Percentiles rank a stretch among this genome's conserved stretches.
These are phyloP conservation scores for Kitagawia praeruptora DNA, from an alignment of 129 eudicot genomes.

Conservation along the genomic window DNA sequence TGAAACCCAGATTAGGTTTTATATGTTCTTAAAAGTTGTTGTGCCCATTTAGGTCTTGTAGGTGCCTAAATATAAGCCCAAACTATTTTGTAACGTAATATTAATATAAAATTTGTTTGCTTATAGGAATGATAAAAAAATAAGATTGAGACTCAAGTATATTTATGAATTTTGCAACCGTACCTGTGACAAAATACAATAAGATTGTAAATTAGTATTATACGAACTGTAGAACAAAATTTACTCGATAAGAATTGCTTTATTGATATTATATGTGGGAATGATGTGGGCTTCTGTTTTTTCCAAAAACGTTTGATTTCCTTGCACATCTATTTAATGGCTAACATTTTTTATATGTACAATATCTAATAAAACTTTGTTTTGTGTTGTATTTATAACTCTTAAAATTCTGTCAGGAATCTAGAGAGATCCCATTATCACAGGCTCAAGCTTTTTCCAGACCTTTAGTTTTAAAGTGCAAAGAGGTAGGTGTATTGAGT, in stretches of 20 bases:
- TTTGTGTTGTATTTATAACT: background rate
- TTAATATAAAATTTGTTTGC: background rate
- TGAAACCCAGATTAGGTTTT: background rate
- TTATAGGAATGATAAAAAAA: background rate
- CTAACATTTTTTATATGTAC: too few relatives aligned
- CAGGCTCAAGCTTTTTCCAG: slow-evolving; percentile 59
- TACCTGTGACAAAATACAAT: background rate
- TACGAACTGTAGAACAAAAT: background rate
- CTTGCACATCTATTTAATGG: background rate
- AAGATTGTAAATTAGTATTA: background rate
- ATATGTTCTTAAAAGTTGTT: background rate
- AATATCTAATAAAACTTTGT: background rate
- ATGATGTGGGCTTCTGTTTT: too few relatives aligned
- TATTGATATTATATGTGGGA: too few relatives aligned
- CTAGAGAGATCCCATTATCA: slow-evolving; percentile 82
- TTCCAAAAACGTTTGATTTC: background rate
- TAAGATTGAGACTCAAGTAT: background rate
- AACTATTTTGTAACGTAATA: background rate
- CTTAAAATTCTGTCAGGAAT: slow-evolving; percentile 46
- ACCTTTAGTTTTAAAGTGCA: slow-evolving; percentile 67
- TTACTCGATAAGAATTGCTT: too few relatives aligned
- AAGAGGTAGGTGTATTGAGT: slow-evolving; percentile 43
- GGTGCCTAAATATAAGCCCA: background rate
- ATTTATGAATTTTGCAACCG: background rate
- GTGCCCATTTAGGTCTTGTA: background rate